Base-by-base conservation (phyloP, 2,329 filamentous ascomycete genomes). In the Penicillium crustosum region DNA sequence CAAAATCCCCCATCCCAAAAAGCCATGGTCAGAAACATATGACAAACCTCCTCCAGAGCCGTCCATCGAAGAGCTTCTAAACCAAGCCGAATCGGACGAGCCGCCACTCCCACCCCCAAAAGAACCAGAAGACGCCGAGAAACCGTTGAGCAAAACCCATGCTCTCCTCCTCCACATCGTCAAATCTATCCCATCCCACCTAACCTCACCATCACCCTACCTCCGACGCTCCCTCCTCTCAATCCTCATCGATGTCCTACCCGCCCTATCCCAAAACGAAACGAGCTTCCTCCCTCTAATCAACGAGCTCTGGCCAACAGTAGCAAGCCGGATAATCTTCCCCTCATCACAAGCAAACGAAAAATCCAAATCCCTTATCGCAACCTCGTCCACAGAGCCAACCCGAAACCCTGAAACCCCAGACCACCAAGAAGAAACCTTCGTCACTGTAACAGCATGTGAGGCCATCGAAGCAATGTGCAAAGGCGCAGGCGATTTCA, bases 261-360 rank as follows among this genome's bases (percentile, higher is more conserved):
- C 88, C 0, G 82, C 89, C 0, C 83, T 99, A 3, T 84, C 89
- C 0, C 81, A 80, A 4, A 87, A 97, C 64, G 89, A 96, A 70
- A 87, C 93, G 60, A 85, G 86, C 0, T 97, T 96, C 71, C 77
- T 99, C 2, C 94, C 94, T 0, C 82, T 97, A 0, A 86, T 97
- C 65, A 94, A 97, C 73, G 88, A 89, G 3, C 80, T 97, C 8
- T 99, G 93, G 93, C 92, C 93, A 0, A 88, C 95, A 7, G 78
- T 96, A 6, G 71, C 72, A 13, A 65, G 70, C 3, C 67, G 73
- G 45, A 69, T 77, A 49, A 68, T 68, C 19, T 68, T 73, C 35
- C 72, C 75, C n/a, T 65, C 70, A 4, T 69, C 78, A 88, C 2
- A 80, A 82, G n/a, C 82, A 87, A 25, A 78, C 91, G 6, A 59